Base-by-base conservation (phyloP, 2,329 filamentous ascomycete species). In the Aspergillus clavatus region DNA sequence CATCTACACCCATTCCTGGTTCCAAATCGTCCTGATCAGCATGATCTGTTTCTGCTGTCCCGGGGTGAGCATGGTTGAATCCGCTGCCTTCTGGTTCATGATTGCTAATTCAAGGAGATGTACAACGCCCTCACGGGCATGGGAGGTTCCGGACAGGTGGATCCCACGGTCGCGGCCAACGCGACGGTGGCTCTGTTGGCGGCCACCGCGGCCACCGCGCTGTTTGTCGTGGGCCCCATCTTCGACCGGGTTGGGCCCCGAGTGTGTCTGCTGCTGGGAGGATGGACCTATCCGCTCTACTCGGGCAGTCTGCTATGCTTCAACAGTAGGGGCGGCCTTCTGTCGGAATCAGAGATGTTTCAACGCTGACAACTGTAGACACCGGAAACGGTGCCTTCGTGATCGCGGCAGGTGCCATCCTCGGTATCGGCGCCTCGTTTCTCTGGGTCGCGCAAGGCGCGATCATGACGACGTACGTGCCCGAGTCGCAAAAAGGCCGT, bases 31-130 rank as follows among this genome's bases (percentile, higher is more conserved):
- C 2, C 60, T 76, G 40, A 75, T 76, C 45, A 72, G 70, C 55
- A 62, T 75, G 40, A 75, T 76, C 42, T 75, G 71, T 51, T 75
- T 76, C 53, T 76, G 72, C 43, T 67, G 71, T 26, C 72, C 72
- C 40, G 72, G 66, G 3, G 42, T 56, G 23, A 29, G 52, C n/a
- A n/a, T n/a, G n/a, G n/a, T n/a, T n/a, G n/a, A n/a, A n/a, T n/a
- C n/a, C n/a, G n/a, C n/a, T n/a, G n/a, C n/a, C n/a, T n/a, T n/a
- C n/a, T n/a, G n/a, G n/a, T n/a, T n/a, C n/a, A n/a, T n/a, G n/a
- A n/a, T 50, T 29, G 11, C 16, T 14, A 2, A 31, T 31, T 21
- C 1, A 3, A 27, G 12, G 39, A 73, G 71, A 74, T 75, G 72
- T 75, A 72, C 58, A 75, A 75, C 61, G 72, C 72, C 7, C 60